A percentile compares a stretch with the other conserved stretches of the same genome.
Conservation (phyloP, 192 early-diverging fungal species). For the Dimargaris cristalligena region DNA sequence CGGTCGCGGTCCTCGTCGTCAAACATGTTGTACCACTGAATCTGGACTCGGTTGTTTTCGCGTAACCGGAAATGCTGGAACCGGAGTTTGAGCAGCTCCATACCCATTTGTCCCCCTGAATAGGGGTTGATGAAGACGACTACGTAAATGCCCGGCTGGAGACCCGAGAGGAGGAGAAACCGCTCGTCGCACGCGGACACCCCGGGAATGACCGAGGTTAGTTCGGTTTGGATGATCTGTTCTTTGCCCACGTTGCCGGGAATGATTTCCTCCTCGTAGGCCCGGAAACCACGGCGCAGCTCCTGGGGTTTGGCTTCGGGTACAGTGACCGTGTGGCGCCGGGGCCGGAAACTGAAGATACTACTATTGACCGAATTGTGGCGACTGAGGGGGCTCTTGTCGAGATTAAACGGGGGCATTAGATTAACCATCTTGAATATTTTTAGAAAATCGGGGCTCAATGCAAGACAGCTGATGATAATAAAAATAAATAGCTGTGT, state of each 20-base stretch:
- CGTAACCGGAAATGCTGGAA: slow-evolving; percentile 51
- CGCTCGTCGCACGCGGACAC: slow-evolving; percentile 1
- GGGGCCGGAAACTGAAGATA: too few species aligned
- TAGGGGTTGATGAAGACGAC: slow-evolving; percentile 62
- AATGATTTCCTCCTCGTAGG: neutral
- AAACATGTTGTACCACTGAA: slow-evolving; percentile 53
- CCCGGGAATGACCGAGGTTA: slow-evolving; percentile 1
- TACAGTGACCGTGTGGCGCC: too few species aligned
- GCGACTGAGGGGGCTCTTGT: too few species aligned
- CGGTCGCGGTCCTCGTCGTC: slow-evolving; percentile 31
- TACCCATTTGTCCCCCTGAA: slow-evolving; percentile 49
- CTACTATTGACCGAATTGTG: too few species aligned
- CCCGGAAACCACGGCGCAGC: neutral
- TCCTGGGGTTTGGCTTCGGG: too few species aligned
- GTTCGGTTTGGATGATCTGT: neutral
- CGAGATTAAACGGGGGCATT: too few species aligned
- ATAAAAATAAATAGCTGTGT: too few species aligned
- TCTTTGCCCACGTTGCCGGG: neutral
- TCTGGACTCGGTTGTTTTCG: slow-evolving; percentile 43
- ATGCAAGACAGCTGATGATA: too few species aligned
- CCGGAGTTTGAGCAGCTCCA: slow-evolving; percentile 36
- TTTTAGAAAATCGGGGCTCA: too few species aligned
- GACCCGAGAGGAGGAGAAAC: neutral
- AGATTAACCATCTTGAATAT: too few species aligned
- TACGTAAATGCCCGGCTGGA: slow-evolving; percentile 39